phyloP scores from a whole-genome alignment of 306 rosid species.

The Vigna nakashimae region DNA sequence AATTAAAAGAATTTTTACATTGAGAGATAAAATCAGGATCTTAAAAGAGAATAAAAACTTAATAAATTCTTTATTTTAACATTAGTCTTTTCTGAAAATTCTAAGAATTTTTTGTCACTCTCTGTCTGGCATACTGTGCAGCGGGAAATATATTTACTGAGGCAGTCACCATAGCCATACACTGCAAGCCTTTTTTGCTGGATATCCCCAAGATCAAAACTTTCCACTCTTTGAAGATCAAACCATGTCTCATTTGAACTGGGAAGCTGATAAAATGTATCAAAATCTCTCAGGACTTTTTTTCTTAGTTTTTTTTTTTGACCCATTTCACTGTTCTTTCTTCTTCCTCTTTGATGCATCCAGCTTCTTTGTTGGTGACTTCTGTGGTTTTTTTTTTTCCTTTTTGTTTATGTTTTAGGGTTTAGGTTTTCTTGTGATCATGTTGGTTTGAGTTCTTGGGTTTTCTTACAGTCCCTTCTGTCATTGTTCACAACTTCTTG shows the following conservation, averaged over 20 bases:
- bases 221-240: not conserved
- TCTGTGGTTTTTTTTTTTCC: not conserved
- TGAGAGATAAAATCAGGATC: no score
- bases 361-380: not conserved
- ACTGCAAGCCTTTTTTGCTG: not conserved
- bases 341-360: not conserved
- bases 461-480: slow-evolving; percentile 14
- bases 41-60: no score
- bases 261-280: slow-evolving; percentile 74
- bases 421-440: slow-evolving; percentile 33
- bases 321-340: not conserved
- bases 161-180: slow-evolving; percentile 36
- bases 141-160: slow-evolving; percentile 34
- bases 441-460: not conserved
- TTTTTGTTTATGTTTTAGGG: slow-evolving; percentile 22
- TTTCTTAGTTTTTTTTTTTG: not conserved
- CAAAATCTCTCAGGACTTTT: not conserved
- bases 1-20: no score
- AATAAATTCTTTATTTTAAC: not conserved
- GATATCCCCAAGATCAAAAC: slow-evolving; percentile 6
- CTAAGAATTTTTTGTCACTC: not conserved
- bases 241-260: slow-evolving; percentile 61
- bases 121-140: not conserved
- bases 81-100: not conserved
- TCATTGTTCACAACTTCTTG: slow-evolving; percentile 10